Percentiles rank a stretch among this genome's conserved stretches.
Evolutionary conservation across 2,329 filamentous ascomycete species (phyloP).

Genomic region (Elsinoe australis): DNA sequence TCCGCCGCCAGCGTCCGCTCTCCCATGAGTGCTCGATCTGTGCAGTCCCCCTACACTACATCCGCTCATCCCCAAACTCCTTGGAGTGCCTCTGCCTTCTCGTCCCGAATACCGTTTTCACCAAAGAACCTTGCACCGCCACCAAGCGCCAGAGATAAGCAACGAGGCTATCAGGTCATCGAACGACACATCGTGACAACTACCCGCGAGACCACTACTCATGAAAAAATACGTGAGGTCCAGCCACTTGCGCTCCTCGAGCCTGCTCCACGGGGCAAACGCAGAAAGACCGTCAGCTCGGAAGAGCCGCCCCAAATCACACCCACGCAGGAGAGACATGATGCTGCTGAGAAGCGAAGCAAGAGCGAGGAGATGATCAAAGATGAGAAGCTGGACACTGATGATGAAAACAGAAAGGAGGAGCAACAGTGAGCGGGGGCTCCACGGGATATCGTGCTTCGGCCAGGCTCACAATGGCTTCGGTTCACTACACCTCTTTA

Average conservation of each 20-base stretch:
- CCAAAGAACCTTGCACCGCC: constrained; percentile 59
- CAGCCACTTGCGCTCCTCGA: constrained; percentile 68
- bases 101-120: constrained; percentile 42
- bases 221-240: no score
- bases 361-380: constrained; percentile 16
- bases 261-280: constrained; percentile 85
- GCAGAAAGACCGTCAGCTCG: constrained; percentile 56
- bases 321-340: constrained; percentile 19
- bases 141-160: constrained; percentile 20
- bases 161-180: constrained; percentile 43
- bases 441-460: not conserved
- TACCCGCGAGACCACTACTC: constrained; percentile 56
- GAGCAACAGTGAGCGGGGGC: constrained; percentile 18
- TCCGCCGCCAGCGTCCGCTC: constrained; percentile 57
- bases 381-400: constrained; percentile 21
- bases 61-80: constrained; percentile 31
- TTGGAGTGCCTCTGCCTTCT: constrained; percentile 24
- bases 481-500: no score
- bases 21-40: constrained; percentile 54
- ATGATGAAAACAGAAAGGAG: constrained; percentile 24
- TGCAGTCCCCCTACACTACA: constrained; percentile 64
- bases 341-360: constrained; percentile 3
- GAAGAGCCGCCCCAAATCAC: constrained; percentile 2
- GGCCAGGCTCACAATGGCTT: no score
- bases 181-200: constrained; percentile 90